Percentiles rank a stretch among this genome's conserved stretches.
phyloP scores from a whole-genome alignment of 2,329 filamentous ascomycete species.

The Verticillium klebahnii region DNA sequence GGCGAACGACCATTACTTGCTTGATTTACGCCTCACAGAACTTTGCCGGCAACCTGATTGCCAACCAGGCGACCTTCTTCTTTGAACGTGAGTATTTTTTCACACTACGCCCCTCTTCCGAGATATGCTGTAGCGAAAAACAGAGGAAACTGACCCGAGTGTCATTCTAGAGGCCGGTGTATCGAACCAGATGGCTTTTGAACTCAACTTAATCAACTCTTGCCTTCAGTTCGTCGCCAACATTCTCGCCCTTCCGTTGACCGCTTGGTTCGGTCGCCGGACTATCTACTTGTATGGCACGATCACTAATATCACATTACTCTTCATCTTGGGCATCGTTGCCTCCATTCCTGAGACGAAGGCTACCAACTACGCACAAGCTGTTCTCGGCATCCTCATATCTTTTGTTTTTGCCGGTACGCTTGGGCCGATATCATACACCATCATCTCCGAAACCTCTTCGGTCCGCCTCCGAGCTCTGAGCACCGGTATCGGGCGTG shows the following conservation, averaged over 20 bases:
- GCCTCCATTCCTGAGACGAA: conserved; percentile 40
- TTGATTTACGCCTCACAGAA: conserved; percentile 45
- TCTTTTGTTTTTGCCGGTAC: conserved; percentile 61
- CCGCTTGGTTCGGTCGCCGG: conserved; percentile 43
- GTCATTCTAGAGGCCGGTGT: conserved; percentile 32
- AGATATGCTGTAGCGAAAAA: too few species aligned
- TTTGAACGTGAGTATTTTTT: conserved; percentile 32
- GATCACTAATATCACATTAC: conserved; percentile 45
- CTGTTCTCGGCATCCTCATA: conserved; percentile 58
- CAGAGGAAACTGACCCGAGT: too few species aligned
- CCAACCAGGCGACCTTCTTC: conserved; percentile 59
- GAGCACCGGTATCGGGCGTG: conserved; percentile 63
- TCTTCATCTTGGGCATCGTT: conserved; percentile 55
- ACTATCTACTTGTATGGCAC: conserved; percentile 45
- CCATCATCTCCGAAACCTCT: conserved; percentile 64
- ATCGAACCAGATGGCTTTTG: conserved; percentile 36
- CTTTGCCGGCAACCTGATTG: conserved; percentile 53
- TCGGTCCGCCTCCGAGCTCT: conserved; percentile 59
- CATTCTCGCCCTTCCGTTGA: conserved; percentile 44
- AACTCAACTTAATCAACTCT: conserved; percentile 46
- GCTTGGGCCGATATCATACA: conserved; percentile 60
- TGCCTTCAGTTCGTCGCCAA: conserved; percentile 57
- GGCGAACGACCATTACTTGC: conserved; percentile 50
- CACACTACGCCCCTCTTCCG: too few species aligned
- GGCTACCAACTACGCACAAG: conserved; percentile 48